Evolutionary conservation across 345 rosid species (phyloP).

Genomic region (Salix caprea): DNA sequence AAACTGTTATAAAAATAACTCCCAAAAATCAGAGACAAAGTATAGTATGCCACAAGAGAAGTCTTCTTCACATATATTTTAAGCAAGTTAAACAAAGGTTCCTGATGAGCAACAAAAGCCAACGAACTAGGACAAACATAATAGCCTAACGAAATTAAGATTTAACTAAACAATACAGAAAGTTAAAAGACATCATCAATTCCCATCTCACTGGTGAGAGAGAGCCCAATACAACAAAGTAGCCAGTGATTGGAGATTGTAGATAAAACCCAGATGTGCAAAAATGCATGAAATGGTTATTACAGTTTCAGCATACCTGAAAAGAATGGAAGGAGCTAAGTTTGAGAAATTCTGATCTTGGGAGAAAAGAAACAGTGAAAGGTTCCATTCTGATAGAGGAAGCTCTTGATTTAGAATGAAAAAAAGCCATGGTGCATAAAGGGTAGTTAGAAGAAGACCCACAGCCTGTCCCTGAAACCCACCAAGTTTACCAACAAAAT

Average conservation of each 20-base stretch:
- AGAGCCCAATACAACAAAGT: not conserved
- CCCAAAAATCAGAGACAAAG: not conserved
- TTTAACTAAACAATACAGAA: too few species aligned
- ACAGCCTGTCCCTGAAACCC: constrained; percentile 10
- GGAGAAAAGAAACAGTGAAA: constrained; percentile 20
- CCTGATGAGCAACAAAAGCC: not conserved
- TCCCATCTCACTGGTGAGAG: not conserved
- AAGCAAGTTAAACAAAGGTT: not conserved
- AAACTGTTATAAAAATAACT: too few species aligned
- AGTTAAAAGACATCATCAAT: not conserved
- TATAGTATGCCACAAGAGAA: not conserved
- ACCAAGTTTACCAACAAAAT: not conserved
- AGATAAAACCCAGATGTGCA: not conserved
- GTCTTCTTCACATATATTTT: too few species aligned
- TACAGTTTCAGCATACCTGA: constrained; percentile 33
- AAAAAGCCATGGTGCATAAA: constrained; percentile 10
- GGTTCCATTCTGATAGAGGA: constrained; percentile 22
- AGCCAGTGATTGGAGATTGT: not conserved
- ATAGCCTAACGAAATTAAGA: not conserved
- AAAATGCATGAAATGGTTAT: not conserved
- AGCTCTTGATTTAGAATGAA: constrained; percentile 13
- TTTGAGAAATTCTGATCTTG: constrained; percentile 22
- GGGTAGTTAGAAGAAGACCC: not conserved
- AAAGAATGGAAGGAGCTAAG: constrained; percentile 41
- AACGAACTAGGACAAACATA: not conserved